Base-by-base conservation (phyloP, 2,329 filamentous ascomycete genomes). In the Metarhizium sp. region DNA sequence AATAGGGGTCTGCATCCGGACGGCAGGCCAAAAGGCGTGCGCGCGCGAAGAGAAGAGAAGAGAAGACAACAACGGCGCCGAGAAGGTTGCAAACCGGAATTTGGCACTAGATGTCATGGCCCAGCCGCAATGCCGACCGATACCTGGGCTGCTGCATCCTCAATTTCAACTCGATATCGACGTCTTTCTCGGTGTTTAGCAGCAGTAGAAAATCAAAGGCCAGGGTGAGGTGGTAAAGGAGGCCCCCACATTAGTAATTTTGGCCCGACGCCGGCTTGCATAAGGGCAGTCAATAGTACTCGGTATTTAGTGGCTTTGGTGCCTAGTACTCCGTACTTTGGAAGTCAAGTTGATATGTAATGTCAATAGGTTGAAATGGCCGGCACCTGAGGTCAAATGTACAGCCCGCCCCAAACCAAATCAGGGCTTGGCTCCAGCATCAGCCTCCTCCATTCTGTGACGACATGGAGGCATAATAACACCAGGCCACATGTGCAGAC, bases 1-100 rank as follows among this genome's bases (percentile, higher is more conserved):
- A 59, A 65, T 64, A 62, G 59, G 60, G 61, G 59, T 59, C 60
- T 62, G 61, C 67, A 69, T 69, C 59, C 67, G 64, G 59, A 56
- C 64, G 57, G 57, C 52, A 42, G 46, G 65, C 59, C 53, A 59
- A 59, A 59, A 51, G 40, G 29, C 36, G 20, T 40, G 42, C 46
- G 14, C 20, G 38, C 5, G 36, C 10, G 45, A 42, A 18, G 7
- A 42, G 4, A 25, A 4, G 10, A 43, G 3, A 13, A 47, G 4
- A 47, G 4, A 11, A 43, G 3, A 16, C 45, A 16, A 13, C 10
- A 20, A 14, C 20, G 30, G 25, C 20, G 18, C 45, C 14, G 45
- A 46, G 18, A 48, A 6, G 8, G 10, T 20, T 20, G n/a, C 10
- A 6, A 45, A 5, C 8, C 14, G 8, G 38, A 14, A 11, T 40